phyloP scores from a whole-genome alignment of 305 asterid genomes.

The Nicotiana rustica region DNA sequence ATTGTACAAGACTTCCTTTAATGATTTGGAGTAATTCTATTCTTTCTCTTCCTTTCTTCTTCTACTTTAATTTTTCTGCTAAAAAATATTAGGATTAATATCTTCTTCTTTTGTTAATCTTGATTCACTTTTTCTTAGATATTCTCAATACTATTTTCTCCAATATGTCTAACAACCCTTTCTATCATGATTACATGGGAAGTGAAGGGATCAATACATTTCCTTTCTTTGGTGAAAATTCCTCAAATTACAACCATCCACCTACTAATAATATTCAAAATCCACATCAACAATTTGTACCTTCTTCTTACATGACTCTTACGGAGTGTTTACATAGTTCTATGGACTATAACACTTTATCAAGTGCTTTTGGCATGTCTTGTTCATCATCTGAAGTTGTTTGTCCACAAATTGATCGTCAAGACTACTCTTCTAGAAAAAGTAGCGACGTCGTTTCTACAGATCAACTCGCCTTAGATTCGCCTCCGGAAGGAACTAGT shows the following conservation, averaged over 20 bases:
- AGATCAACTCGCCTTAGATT: background rate
- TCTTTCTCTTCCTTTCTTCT: background rate
- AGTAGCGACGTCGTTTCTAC: background rate
- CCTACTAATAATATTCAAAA: background rate
- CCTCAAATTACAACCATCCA: background rate
- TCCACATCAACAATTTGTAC: constrained; percentile 24
- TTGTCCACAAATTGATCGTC: background rate
- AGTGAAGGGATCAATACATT: constrained; percentile 26
- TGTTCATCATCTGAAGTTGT: constrained; percentile 18
- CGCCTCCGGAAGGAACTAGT: background rate
- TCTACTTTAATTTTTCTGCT: background rate
- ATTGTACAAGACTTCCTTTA: background rate
- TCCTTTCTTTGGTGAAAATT: constrained; percentile 28
- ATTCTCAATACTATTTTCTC: background rate
- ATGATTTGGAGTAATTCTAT: background rate
- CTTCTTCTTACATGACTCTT: constrained; percentile 32
- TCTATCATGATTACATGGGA: constrained; percentile 38
- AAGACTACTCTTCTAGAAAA: constrained; percentile 15
- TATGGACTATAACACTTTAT: constrained; percentile 20
- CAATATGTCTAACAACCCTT: constrained; percentile 34
- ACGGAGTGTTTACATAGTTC: constrained; percentile 28
- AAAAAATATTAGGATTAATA: background rate
- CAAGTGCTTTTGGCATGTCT: constrained; percentile 33
- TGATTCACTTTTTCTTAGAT: background rate
- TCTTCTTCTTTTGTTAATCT: background rate